Evolutionary conservation across 108 stramenopile genomes (phyloP).

Genomic region (Schizochytrium sp.): DNA sequence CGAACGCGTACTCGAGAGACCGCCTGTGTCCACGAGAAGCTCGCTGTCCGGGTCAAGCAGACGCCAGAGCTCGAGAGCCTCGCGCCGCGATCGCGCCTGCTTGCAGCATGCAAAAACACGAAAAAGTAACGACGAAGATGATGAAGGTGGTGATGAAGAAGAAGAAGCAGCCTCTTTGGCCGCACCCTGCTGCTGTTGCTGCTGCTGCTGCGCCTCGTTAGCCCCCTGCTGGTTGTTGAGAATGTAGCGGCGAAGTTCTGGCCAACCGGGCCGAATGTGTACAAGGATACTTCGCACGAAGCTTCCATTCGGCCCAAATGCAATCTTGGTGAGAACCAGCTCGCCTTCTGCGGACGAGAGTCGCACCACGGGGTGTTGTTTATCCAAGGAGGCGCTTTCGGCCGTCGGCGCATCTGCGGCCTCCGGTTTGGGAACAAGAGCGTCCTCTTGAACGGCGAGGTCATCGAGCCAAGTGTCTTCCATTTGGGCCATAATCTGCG

Average conservation of each 20-base stretch:
- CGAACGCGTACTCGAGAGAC: not conserved
- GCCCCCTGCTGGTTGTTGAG: not conserved
- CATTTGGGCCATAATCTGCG: not conserved
- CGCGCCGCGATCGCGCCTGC: not conserved
- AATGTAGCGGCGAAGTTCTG: not conserved
- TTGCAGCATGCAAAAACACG: not conserved
- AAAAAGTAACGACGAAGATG: not conserved
- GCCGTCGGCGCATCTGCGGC: not conserved
- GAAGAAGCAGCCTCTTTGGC: too few relatives aligned
- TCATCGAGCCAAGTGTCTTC: not conserved
- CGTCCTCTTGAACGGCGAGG: not conserved
- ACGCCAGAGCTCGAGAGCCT: not conserved
- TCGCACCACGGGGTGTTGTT: not conserved
- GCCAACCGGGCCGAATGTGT: not conserved
- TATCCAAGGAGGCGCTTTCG: not conserved
- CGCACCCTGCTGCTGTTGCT: too few relatives aligned
- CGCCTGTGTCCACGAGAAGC: not conserved
- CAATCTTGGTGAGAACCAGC: not conserved
- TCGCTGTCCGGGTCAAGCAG: not conserved
- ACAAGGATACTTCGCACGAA: not conserved
- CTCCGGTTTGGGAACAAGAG: not conserved
- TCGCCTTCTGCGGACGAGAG: not conserved
- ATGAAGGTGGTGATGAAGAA: too few relatives aligned
- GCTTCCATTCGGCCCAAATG: not conserved
- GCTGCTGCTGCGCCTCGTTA: too few relatives aligned